Evolutionary conservation across 2,329 filamentous ascomycete genomes (phyloP), one percentile per base, ranked within the genome.

Genomic region (Sclerotinia spermophila): DNA sequence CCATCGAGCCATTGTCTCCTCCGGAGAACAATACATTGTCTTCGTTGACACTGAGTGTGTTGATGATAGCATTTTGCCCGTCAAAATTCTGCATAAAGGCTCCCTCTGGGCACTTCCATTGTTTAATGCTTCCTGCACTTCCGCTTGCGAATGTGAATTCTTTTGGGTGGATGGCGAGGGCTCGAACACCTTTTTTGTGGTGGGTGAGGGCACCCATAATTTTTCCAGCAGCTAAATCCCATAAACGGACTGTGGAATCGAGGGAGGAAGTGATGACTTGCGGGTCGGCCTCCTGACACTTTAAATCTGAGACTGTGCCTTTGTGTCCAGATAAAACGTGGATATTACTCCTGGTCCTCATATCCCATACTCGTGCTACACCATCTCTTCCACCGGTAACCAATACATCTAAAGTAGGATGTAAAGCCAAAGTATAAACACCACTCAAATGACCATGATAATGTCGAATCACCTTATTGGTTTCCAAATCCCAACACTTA

Each of bases 81-180:
- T 97, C 93, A 78, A 98, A 98, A 79, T 98, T 98, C 81, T 97
- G 94, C 96, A 99, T 99, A 80, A 99, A 98, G 24, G 93, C 93
- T 51, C 95, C 96, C 79, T 97, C 94, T 1, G 96, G 96, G 76
- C 94, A 98, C 81, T 98, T 97, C 95, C 96, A 99, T 82, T 99
- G 96, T 84, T 99, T 99, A 82, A 99, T 97, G 79, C 92, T 94
- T 35, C 92, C 92, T 0, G 95, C 94, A 78, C 93, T 97, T 58
- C 92, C 96, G 72, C 89, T 94, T 6, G 96, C 96, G 79, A 99
- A 99, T 0, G 96, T 99, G 79, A 97, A 99, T 81, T 99, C 96
- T 72, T 88, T 89, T 0, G 96, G 96, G 79, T 99, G 96, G 5
- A 91, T 86, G 17, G 93, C 88, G 19, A 99, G 86, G 3, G 91